phyloP scores from a whole-genome alignment of 106 monocot genomes.

The Phalaenopsis equestris region DNA sequence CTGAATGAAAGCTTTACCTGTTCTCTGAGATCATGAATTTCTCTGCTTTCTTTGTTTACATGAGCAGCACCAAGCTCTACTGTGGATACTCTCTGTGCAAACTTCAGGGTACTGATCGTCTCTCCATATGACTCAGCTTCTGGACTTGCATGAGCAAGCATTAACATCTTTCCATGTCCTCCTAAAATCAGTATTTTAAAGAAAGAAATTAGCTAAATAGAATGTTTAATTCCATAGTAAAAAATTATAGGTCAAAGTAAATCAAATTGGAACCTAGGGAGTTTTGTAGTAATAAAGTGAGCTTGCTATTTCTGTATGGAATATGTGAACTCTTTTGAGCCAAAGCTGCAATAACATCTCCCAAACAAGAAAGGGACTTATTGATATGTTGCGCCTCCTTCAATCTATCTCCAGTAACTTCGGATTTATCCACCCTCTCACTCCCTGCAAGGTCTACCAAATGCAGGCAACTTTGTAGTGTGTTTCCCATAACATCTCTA shows the following conservation, averaged over 20 bases:
- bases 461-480: conserved; percentile 55
- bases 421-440: conserved; percentile 90
- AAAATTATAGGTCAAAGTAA: not conserved
- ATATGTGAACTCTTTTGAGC: conserved; percentile 79
- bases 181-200: conserved; percentile 19
- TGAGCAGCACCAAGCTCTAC: conserved; percentile 81
- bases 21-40: conserved; percentile 70
- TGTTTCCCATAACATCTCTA: conserved; percentile 47
- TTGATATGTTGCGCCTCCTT: conserved; percentile 93
- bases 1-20: conserved; percentile 33
- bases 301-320: conserved; percentile 92
- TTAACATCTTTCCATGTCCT: conserved; percentile 85
- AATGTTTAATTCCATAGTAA: not conserved
- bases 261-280: conserved; percentile 51
- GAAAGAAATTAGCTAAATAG: not conserved
- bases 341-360: conserved; percentile 72
- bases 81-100: conserved; percentile 78
- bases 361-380: conserved; percentile 81
- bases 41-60: conserved; percentile 70
- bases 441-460: conserved; percentile 93
- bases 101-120: conserved; percentile 81
- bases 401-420: conserved; percentile 78
- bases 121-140: conserved; percentile 63
- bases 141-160: conserved; percentile 89
- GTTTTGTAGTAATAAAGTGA: conserved; percentile 75